These are phyloP conservation scores for Copromyces sp. DNA, from an alignment of 495 filamentous ascomycete genomes.

Conservation along the genomic window DNA sequence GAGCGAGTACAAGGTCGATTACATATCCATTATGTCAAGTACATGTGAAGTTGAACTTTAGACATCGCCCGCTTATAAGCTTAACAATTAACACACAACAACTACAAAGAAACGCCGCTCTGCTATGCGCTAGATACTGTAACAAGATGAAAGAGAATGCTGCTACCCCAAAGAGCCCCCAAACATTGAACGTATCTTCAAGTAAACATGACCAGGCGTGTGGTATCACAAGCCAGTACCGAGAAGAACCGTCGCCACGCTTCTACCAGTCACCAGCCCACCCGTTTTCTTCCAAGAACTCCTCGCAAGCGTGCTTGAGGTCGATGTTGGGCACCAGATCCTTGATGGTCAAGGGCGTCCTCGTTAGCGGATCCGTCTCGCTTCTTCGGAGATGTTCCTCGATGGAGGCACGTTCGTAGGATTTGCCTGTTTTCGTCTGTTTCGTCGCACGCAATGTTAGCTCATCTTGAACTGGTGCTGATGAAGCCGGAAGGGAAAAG, in stretches of 20 bases:
- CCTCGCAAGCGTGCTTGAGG: constrained; percentile 72
- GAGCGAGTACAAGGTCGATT: too few relatives aligned
- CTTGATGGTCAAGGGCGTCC: constrained; percentile 54
- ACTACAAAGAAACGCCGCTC: neutral
- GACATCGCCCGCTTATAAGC: neutral
- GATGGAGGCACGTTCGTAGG: constrained; percentile 83
- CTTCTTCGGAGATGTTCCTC: constrained; percentile 71
- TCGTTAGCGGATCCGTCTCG: constrained; percentile 71
- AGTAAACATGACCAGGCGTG: neutral
- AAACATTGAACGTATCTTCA: neutral
- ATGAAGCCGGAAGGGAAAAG: neutral
- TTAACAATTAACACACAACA: neutral
- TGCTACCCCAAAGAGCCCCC: neutral
- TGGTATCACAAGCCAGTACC: neutral
- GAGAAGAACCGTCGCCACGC: neutral
- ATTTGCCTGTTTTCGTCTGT: constrained; percentile 73
- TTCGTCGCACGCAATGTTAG: neutral
- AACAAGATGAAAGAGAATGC: neutral
- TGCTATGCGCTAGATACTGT: neutral
- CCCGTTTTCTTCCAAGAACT: constrained; percentile 77
- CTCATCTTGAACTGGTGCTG: neutral
- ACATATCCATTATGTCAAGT: too few relatives aligned
- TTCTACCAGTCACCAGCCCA: constrained; percentile 89
- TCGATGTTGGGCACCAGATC: constrained; percentile 81
- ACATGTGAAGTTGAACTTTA: too few relatives aligned